Conservation (phyloP, 768 basidiomycete species). For the Dentipellis sp. region DNA sequence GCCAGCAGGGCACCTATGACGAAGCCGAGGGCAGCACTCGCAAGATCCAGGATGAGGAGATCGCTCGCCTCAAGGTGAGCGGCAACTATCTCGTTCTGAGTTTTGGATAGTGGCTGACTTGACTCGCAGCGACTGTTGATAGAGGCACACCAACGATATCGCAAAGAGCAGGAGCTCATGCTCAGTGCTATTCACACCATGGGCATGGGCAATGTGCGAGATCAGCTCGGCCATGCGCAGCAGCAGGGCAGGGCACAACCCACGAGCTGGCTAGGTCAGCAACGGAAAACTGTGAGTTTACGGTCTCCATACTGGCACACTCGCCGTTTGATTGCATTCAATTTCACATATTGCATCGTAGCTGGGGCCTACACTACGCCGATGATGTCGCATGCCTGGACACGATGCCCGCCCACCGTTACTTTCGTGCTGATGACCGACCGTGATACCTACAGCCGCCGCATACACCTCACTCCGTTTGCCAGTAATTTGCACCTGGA, state of each 20-base stretch:
- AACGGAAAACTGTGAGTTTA: slow-evolving; percentile 12
- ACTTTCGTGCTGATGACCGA: no score
- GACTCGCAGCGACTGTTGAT: slow-evolving; percentile 6
- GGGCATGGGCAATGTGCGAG: slow-evolving; percentile 11
- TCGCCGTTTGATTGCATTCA: background rate
- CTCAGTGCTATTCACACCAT: slow-evolving; percentile 9
- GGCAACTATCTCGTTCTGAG: background rate
- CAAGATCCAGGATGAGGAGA: slow-evolving; percentile 54
- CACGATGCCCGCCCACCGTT: no score
- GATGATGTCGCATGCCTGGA: background rate
- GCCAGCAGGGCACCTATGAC: slow-evolving; percentile 44
- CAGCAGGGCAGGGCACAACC: slow-evolving; percentile 5
- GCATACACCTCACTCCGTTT: no score
- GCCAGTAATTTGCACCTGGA: no score
- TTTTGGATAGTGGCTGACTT: background rate
- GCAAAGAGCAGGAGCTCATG: slow-evolving; percentile 14
- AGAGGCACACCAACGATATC: slow-evolving; percentile 12
- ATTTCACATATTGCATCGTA: background rate
- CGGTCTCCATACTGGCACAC: no score
- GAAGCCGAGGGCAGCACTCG: slow-evolving; percentile 64
- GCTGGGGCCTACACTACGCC: slow-evolving; percentile 10
- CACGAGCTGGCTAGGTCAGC: slow-evolving; percentile 15
- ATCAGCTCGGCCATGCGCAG: slow-evolving; percentile 5
- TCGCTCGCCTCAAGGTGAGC: slow-evolving; percentile 8
- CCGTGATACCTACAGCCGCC: no score